Base-by-base conservation (phyloP, 2,329 filamentous ascomycete genomes). In the Pezicula rhizophila region DNA sequence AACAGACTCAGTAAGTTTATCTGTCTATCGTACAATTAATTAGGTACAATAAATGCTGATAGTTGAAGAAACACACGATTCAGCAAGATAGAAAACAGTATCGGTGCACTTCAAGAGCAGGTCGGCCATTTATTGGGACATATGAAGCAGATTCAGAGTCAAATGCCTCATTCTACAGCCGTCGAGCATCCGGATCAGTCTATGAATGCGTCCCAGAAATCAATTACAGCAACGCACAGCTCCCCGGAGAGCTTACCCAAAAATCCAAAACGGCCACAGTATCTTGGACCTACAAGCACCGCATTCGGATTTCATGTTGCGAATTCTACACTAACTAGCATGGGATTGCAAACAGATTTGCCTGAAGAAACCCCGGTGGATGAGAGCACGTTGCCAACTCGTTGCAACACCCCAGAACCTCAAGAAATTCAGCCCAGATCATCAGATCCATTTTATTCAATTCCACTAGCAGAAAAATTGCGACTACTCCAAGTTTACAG, bases 341-440 rank as follows among this genome's bases (percentile, higher is more conserved):
- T 38, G 35, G 35, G 35, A 20, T 8, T 38, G 12, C 35, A 20
- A 15, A 11, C 28, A 10, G 28, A 11, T 31, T 31, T 31, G 5
- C 35, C 35, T 8, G 35, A 38, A 15, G 35, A 15, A 8, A 8
- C 3, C 14, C n/a, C 35, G 18, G 2, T 15, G 18, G n/a, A 15
- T 38, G 35, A 38, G 8, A 38, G 35, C 14, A 8, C 35, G 35
- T 15, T 17, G 17, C 10, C 35, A 15, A 38, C n/a, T 15, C 35
- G 35, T 15, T 11, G 14, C 18, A 20, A 38, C n/a, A 38, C n/a
- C 7, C 66, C 84, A 44, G 79, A 79, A 42, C 40, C 45, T 38
- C 35, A 38, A 38, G 35, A 38, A n/a, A 38, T 3, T 15, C 35
- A 38, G 18, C 2, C 1, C 18, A 20, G 3, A 8, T 11, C n/a